These are phyloP conservation scores for Vavraia culicis DNA, from an alignment of 371 early-diverging fungal genomes.

Conservation along the genomic window DNA sequence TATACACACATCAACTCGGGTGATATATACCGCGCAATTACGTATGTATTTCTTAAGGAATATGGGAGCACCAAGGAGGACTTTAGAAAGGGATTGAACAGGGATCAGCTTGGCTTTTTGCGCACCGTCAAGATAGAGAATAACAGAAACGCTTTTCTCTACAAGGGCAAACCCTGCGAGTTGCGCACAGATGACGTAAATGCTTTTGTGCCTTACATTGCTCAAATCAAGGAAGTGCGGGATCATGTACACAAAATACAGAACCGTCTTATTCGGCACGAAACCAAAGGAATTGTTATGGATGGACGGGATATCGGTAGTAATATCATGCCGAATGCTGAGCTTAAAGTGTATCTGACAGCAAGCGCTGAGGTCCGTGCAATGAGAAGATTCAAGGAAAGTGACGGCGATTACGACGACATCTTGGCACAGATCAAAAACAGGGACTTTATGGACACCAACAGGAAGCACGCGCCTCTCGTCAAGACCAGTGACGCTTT, in stretches of 20 bases:
- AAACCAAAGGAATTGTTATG: constrained; percentile 53
- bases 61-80: not conserved
- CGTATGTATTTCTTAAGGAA: constrained; percentile 32
- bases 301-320: constrained; percentile 81
- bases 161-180: constrained; percentile 48
- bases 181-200: constrained; percentile 52
- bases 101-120: not conserved
- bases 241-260: constrained; percentile 49
- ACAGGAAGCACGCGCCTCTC: constrained; percentile 54
- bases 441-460: constrained; percentile 56
- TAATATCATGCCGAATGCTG: constrained; percentile 60
- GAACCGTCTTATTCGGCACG: constrained; percentile 41
- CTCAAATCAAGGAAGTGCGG: constrained; percentile 50
- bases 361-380: constrained; percentile 57
- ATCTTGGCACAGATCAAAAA: constrained; percentile 34
- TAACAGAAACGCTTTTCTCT: constrained; percentile 46
- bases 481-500: constrained; percentile 57
- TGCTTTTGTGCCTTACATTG: constrained; percentile 49
- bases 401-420: constrained; percentile 7
- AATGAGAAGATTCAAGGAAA: constrained; percentile 45
- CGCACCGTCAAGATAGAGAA: constrained; percentile 4
- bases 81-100: not conserved
- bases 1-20: constrained; percentile 62
- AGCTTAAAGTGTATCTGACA: constrained; percentile 61
- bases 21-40: constrained; percentile 42